A percentile compares a stretch with the other conserved stretches of the same genome.
Evolutionary conservation across 768 basidiomycete genomes (phyloP).

Genomic region (Russula earlei): DNA sequence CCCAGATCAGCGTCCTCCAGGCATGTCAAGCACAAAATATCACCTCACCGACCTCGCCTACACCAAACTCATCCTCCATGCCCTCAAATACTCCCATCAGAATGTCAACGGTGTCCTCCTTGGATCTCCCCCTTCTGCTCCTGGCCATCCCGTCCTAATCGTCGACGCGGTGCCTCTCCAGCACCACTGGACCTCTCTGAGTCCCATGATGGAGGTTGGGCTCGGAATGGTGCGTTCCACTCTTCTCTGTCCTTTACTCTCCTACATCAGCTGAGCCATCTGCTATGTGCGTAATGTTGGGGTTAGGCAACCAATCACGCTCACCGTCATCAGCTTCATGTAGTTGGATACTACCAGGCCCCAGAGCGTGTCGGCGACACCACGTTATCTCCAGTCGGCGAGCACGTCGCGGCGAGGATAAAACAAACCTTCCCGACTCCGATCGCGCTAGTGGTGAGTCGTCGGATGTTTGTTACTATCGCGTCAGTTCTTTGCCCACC

Average conservation of each 20-base stretch:
- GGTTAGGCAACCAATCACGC: constrained; percentile 52
- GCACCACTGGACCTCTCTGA: constrained; percentile 75
- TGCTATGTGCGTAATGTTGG: too few species aligned
- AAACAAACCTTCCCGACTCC: constrained; percentile 45
- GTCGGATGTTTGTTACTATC: not conserved
- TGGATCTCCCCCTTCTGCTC: constrained; percentile 31
- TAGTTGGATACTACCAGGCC: constrained; percentile 75
- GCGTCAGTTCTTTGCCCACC: constrained; percentile 32
- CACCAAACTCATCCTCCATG: constrained; percentile 66
- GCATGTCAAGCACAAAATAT: constrained; percentile 28
- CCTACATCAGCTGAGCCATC: too few species aligned
- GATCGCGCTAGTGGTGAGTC: constrained; percentile 58
- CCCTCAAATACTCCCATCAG: constrained; percentile 67
- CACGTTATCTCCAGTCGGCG: constrained; percentile 52
- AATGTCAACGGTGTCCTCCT: constrained; percentile 74
- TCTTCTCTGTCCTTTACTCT: not conserved
- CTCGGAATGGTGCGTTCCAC: constrained; percentile 52
- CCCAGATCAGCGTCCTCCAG: too few species aligned
- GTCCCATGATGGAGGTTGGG: constrained; percentile 82
- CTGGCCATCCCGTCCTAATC: constrained; percentile 35
- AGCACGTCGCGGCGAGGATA: constrained; percentile 50
- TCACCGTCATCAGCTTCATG: constrained; percentile 36
- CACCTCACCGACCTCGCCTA: constrained; percentile 54
- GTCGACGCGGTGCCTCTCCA: constrained; percentile 59
- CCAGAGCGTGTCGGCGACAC: constrained; percentile 54